Percentiles rank a stretch among this genome's conserved stretches.
These are phyloP conservation scores for Blastobotrys illinoisensis DNA, from an alignment of 1,139 yeast species.

Conservation along the genomic window DNA sequence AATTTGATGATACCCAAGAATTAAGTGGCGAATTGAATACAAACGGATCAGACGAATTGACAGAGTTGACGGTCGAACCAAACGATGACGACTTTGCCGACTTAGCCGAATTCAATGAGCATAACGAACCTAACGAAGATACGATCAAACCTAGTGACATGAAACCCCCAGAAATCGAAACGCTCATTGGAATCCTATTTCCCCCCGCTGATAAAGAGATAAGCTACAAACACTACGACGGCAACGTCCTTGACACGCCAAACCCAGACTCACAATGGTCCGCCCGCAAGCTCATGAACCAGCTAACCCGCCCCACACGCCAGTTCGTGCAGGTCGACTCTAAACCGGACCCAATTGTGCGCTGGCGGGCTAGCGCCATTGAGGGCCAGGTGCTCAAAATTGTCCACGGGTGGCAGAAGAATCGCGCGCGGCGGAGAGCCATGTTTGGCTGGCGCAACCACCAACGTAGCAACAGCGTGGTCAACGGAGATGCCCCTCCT, in stretches of 20 bases:
- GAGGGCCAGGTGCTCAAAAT: conserved; percentile 18
- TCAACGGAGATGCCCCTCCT: background rate
- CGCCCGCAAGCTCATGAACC: conserved; percentile 24
- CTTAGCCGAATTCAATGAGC: conserved; percentile 13
- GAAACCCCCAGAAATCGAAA: background rate
- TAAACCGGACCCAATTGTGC: conserved; percentile 22
- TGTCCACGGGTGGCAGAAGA: conserved; percentile 19
- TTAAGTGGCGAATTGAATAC: too few species aligned
- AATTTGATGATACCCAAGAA: too few species aligned
- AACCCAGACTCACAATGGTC: conserved; percentile 2
- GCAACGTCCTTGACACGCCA: conserved; percentile 3
- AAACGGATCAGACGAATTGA: too few species aligned
- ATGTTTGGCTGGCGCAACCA: conserved; percentile 18
- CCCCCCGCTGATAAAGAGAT: background rate
- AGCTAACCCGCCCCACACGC: conserved; percentile 27
- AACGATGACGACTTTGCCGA: conserved; percentile 18
- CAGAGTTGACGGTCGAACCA: too few species aligned
- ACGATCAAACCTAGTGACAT: background rate
- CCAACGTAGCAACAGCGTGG: background rate
- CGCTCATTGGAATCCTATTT: background rate
- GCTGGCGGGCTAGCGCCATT: conserved; percentile 21
- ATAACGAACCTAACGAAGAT: background rate
- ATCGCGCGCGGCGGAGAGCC: conserved; percentile 6
- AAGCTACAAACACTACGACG: background rate
- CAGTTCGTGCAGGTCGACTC: conserved; percentile 23